These are phyloP conservation scores for Pelargonium nanum DNA, from an alignment of 345 rosid species.

Conservation along the genomic window DNA sequence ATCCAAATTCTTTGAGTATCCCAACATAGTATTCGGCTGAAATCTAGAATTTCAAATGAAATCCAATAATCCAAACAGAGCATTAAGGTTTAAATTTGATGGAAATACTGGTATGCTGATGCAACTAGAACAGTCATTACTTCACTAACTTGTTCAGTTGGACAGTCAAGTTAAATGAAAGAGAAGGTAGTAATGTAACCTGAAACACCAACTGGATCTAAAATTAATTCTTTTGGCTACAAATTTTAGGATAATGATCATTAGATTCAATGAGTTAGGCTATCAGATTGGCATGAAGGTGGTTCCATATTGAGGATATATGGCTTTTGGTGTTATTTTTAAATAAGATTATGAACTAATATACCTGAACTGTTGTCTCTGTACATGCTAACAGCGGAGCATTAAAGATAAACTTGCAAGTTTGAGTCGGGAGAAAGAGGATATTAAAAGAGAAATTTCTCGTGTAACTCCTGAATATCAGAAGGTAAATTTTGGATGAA, in stretches of 20 bases:
- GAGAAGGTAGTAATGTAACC: background rate
- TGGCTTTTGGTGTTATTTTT: background rate
- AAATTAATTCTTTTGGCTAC: background rate
- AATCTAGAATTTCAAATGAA: no score
- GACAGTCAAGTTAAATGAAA: no score
- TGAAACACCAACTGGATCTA: background rate
- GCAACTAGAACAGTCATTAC: background rate
- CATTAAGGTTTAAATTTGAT: background rate
- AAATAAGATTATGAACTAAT: background rate
- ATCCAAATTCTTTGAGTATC: no score
- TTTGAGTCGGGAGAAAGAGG: conserved; percentile 64
- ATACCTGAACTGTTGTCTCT: background rate
- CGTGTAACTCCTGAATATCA: conserved; percentile 55
- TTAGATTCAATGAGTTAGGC: background rate
- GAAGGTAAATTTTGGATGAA: conserved; percentile 38
- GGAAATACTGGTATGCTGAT: background rate
- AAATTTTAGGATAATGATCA: background rate
- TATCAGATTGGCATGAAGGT: background rate
- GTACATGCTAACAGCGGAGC: conserved; percentile 43
- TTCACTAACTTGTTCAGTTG: background rate
- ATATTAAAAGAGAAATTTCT: conserved; percentile 50
- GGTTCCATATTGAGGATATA: background rate
- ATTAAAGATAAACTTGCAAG: conserved; percentile 69
- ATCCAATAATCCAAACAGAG: no score
- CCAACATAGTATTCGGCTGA: no score